Base-by-base conservation (phyloP, 768 basidiomycete genomes). In the Pulveroboletus sp. region DNA sequence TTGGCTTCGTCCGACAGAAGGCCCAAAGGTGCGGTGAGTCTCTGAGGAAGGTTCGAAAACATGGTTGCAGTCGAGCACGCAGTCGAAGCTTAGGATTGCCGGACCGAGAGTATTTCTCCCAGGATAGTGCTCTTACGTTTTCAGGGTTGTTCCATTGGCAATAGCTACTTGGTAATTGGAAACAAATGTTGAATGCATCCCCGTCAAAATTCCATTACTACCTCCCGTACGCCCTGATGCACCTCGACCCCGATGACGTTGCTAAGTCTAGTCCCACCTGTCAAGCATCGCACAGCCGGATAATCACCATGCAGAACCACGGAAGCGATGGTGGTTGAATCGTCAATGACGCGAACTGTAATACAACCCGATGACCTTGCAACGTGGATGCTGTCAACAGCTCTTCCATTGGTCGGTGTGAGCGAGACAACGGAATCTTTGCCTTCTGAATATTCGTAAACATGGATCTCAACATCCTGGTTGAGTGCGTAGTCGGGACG, bases 1-100 rank as follows among this genome's bases (percentile, higher is more conserved):
- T 94, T 94, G 40, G 90, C 84, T 63, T 93, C 89, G 63, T 95
- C 92, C 6, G 84, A 85, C 29, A 92, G 67, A 17, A 91, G 64
- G n/a, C 84, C 82, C 65, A 91, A 84, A 13, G 88, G 86, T 14
- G 84, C 81, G 11, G 81, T 79, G 43, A 91, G 74, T 57, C 77
- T 83, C 61, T 82, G 83, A 11, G 88, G 87, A 47, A 90, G 69
- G 58, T 76, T 87, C 19, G 85, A 65, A 56, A 90, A 84, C 85
- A 89, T 82, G 12, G 45, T 24, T 32, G 17, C 49, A 19, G 26
- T 29, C 8, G 37, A 16, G 40, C 17, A 29, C 27, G 6, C 14
- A 31, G 31, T 31, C 7, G 9, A 22, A 41, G 24, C 40, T 11
- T 14, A 14, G 14, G 31, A 26, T 12, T 11, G 12, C 6, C 14